These are phyloP conservation scores for Globisporangium cystogenes DNA, from an alignment of 352 stramenopile species.

Conservation along the genomic window DNA sequence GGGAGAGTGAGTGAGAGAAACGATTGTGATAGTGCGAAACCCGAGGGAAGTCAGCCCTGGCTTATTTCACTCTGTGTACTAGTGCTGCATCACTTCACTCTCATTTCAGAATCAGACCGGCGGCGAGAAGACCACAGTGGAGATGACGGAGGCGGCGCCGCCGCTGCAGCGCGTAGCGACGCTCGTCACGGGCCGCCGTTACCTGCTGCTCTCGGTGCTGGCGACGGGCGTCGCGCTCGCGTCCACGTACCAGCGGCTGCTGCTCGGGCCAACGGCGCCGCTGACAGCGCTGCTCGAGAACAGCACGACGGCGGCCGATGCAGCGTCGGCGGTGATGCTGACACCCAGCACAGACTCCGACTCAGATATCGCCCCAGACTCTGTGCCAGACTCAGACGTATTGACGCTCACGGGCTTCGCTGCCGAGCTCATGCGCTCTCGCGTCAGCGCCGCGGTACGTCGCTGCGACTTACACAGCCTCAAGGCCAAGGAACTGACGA, in stretches of 20 bases:
- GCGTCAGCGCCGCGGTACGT: conserved; percentile 49
- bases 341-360: neutral
- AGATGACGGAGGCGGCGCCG: neutral
- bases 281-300: conserved; percentile 9
- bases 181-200: conserved; percentile 46
- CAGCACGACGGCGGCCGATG: conserved; percentile 5
- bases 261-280: conserved; percentile 13
- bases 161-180: conserved; percentile 27
- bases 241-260: conserved; percentile 35
- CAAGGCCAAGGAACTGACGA: neutral
- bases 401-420: conserved; percentile 20
- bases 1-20: no score
- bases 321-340: neutral
- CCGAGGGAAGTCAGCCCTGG: no score
- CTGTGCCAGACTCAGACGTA: neutral
- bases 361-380: no score
- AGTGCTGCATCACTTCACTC: no score
- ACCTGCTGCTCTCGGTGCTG: conserved; percentile 55
- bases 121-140: neutral
- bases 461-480: no score
- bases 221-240: conserved; percentile 50
- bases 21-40: no score
- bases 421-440: conserved; percentile 44
- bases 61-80: no score
- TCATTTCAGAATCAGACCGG: neutral